Conservation (phyloP, 2,329 filamentous ascomycete species). For the Cladosporium austrohemisphaericum region DNA sequence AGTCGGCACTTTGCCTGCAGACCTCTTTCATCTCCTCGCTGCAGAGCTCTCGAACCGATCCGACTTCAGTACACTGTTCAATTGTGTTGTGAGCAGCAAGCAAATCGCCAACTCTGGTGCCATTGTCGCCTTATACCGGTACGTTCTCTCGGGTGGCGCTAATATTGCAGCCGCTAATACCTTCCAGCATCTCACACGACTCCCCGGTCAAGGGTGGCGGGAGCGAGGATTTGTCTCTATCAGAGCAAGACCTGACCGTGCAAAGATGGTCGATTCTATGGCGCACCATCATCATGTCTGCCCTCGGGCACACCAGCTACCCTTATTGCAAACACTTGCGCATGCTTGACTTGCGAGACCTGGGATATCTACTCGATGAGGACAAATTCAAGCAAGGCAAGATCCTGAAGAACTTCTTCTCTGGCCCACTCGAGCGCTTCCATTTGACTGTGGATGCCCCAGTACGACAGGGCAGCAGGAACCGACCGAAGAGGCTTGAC, state of each 20-base stretch:
- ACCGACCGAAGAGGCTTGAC: conserved; percentile 30
- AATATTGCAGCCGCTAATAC: not conserved
- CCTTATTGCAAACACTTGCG: conserved; percentile 68
- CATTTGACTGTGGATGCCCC: conserved; percentile 32
- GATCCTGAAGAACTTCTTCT: conserved; percentile 57
- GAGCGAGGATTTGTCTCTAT: conserved; percentile 37
- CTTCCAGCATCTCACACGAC: conserved; percentile 40
- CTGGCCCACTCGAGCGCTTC: conserved; percentile 44
- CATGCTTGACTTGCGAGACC: conserved; percentile 59
- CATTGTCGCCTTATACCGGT: conserved; percentile 62
- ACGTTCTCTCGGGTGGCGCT: conserved; percentile 19
- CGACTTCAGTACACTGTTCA: conserved; percentile 60
- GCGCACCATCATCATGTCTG: conserved; percentile 65
- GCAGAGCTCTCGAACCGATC: conserved; percentile 53
- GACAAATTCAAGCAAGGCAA: conserved; percentile 53
- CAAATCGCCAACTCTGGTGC: conserved; percentile 55
- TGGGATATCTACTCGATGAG: conserved; percentile 59
- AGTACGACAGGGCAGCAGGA: conserved; percentile 11
- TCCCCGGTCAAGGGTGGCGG: conserved; percentile 45
- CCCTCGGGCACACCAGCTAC: conserved; percentile 58
- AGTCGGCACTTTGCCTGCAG: conserved; percentile 46
- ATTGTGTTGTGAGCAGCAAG: conserved; percentile 54
- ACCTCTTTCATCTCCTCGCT: conserved; percentile 60
- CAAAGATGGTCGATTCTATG: conserved; percentile 62
- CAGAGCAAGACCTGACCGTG: conserved; percentile 46